phyloP scores from a whole-genome alignment of 139 green algal species.

The Chlorella vulgaris region DNA sequence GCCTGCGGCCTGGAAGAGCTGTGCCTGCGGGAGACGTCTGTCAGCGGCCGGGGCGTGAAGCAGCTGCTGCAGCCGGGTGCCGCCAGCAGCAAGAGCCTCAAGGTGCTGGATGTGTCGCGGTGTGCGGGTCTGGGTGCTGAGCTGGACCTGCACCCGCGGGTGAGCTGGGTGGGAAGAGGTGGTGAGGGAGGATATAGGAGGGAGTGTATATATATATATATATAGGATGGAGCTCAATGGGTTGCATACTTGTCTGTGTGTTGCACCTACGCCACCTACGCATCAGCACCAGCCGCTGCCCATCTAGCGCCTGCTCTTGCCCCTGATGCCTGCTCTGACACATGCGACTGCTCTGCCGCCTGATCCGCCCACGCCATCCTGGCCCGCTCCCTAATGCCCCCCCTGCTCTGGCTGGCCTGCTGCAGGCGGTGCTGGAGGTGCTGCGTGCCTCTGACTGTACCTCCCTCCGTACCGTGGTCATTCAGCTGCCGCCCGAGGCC shows the following conservation, averaged over 20 bases:
- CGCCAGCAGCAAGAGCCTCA: conserved; percentile 26
- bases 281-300: not conserved
- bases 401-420: too few relatives aligned
- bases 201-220: too few relatives aligned
- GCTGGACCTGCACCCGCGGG: conserved; percentile 16
- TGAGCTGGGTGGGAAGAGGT: not conserved
- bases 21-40: conserved; percentile 14
- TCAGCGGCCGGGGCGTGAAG: conserved; percentile 2
- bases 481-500: conserved; percentile 18
- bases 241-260: too few relatives aligned
- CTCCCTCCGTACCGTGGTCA: conserved; percentile 16
- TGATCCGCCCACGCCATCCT: too few relatives aligned
- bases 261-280: too few relatives aligned
- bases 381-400: too few relatives aligned
- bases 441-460: conserved; percentile 4
- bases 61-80: conserved; percentile 27
- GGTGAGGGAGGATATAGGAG: not conserved
- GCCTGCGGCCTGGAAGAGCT: not conserved
- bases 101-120: conserved; percentile 24
- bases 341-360: too few relatives aligned
- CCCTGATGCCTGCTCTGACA: too few relatives aligned
- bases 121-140: conserved; percentile 13
- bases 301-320: not conserved
- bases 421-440: not conserved
- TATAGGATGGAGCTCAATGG: too few relatives aligned